These are phyloP conservation scores for Madurella fahalii DNA, from an alignment of 2,329 filamentous ascomycete genomes.

Conservation along the genomic window DNA sequence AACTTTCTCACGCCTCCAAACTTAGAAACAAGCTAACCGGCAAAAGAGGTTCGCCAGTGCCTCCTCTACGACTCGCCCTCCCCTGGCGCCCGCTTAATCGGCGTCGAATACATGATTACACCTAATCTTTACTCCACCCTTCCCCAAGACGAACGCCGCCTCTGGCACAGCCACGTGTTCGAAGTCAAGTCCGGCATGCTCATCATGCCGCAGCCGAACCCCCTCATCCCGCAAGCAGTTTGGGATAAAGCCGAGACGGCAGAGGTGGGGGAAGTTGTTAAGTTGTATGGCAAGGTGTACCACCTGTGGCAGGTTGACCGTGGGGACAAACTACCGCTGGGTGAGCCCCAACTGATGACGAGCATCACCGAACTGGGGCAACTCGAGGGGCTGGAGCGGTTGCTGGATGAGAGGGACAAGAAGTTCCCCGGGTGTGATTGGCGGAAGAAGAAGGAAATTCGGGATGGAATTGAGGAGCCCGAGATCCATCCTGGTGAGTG, in stretches of 20 bases:
- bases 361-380: constrained; percentile 49
- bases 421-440: constrained; percentile 43
- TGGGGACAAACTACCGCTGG: constrained; percentile 56
- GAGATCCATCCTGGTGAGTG: constrained; percentile 38
- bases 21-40: not conserved
- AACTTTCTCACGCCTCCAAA: not conserved
- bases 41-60: constrained; percentile 71
- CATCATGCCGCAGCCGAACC: constrained; percentile 63
- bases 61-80: constrained; percentile 73
- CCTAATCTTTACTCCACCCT: constrained; percentile 64
- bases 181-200: constrained; percentile 77
- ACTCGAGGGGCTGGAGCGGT: constrained; percentile 41
- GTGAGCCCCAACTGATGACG: constrained; percentile 52
- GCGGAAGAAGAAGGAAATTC: constrained; percentile 40
- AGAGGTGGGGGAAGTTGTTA: constrained; percentile 74
- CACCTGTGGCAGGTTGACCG: constrained; percentile 83
- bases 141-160: constrained; percentile 60
- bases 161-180: constrained; percentile 76
- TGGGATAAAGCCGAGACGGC: constrained; percentile 76
- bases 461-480: constrained; percentile 40
- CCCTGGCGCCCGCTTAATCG: constrained; percentile 68
- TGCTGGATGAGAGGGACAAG: constrained; percentile 42
- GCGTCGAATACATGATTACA: constrained; percentile 84
- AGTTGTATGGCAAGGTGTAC: constrained; percentile 77
- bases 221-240: constrained; percentile 48